A percentile compares a stretch with the other conserved stretches of the same genome.
phyloP scores from a whole-genome alignment of 352 stramenopile species.

The Thraustochytrium sp. region DNA sequence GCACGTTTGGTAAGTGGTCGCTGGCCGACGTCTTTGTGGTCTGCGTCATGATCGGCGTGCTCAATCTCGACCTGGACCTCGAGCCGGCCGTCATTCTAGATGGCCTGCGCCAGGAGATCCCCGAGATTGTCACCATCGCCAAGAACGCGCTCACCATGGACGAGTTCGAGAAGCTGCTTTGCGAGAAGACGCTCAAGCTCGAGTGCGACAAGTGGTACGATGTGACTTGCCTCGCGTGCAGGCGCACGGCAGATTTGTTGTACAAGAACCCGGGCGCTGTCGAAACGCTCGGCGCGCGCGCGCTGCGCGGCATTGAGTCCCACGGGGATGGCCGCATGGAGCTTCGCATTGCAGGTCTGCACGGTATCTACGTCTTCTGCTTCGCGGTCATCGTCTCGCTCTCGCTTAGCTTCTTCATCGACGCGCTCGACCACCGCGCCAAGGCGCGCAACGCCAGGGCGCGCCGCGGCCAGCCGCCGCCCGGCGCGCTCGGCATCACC shows the following conservation, averaged over 20 bases:
- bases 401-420: slow-evolving; percentile 58
- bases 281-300: slow-evolving; percentile 46
- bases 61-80: slow-evolving; percentile 60
- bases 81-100: slow-evolving; percentile 53
- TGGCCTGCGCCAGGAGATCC: slow-evolving; percentile 54
- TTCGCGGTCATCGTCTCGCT: slow-evolving; percentile 61
- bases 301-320: slow-evolving; percentile 54
- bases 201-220: slow-evolving; percentile 50
- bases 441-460: slow-evolving; percentile 24
- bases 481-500: slow-evolving; percentile 15
- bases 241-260: slow-evolving; percentile 49
- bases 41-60: slow-evolving; percentile 62
- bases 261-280: slow-evolving; percentile 55
- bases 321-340: slow-evolving; percentile 53
- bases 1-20: slow-evolving; percentile 60
- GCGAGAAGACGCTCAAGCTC: slow-evolving; percentile 50
- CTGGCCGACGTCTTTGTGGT: slow-evolving; percentile 62
- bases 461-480: background rate
- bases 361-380: slow-evolving; percentile 62
- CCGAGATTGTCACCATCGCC: slow-evolving; percentile 50
- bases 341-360: slow-evolving; percentile 56
- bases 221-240: slow-evolving; percentile 53
- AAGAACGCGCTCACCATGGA: slow-evolving; percentile 49
- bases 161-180: slow-evolving; percentile 50
- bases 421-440: slow-evolving; percentile 54